Evolutionary conservation across 495 filamentous ascomycete species (phyloP).

Genomic region (Hypoxylon trugodes): DNA sequence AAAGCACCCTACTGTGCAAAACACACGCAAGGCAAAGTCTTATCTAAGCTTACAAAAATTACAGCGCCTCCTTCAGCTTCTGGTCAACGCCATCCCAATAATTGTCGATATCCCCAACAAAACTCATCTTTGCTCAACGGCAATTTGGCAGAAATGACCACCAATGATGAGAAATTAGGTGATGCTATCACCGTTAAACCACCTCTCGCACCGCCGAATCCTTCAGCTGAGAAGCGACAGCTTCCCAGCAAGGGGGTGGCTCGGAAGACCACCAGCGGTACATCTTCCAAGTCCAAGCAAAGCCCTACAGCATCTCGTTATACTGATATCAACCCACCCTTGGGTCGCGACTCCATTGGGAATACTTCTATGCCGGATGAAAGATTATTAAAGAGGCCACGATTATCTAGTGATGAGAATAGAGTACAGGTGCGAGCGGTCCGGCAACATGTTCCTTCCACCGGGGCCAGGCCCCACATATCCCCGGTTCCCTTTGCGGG

Average conservation of each 20-base stretch:
- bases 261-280: conserved; percentile 29
- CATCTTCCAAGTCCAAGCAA: conserved; percentile 8
- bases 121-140: background rate
- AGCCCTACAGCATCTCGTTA: background rate
- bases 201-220: background rate
- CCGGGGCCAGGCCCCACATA: conserved; percentile 11
- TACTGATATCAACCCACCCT: conserved; percentile 1
- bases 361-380: conserved; percentile 11
- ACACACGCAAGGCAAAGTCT: conserved; percentile 1
- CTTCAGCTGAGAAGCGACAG: conserved; percentile 30
- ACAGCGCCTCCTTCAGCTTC: background rate
- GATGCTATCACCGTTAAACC: conserved; percentile 37
- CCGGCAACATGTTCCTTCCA: conserved; percentile 3
- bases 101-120: background rate
- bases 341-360: background rate
- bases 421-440: background rate
- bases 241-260: conserved; percentile 35
- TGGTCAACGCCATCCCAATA: background rate
- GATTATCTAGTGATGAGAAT: conserved; percentile 8
- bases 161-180: conserved; percentile 9
- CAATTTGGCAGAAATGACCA: background rate
- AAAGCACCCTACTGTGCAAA: conserved; percentile 24
- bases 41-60: background rate
- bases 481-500: conserved; percentile 5
- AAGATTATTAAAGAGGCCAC: conserved; percentile 27